phyloP scores from a whole-genome alignment of 2,329 filamentous ascomycete genomes.

The Penicillium fuscoglaucum region DNA sequence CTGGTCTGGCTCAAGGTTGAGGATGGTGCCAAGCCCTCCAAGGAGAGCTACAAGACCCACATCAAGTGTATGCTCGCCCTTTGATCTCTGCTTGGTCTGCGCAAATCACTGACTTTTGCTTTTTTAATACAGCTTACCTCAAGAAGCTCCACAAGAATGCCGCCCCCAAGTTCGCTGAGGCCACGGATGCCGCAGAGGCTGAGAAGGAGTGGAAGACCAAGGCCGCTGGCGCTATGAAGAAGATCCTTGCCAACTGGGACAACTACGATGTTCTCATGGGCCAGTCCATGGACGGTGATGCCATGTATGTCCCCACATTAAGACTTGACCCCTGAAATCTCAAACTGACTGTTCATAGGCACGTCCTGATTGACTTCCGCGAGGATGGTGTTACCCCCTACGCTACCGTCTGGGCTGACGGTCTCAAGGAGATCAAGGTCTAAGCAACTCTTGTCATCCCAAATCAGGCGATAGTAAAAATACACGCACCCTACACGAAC shows the following conservation, averaged over 20 bases:
- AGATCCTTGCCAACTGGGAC: conserved; percentile 86
- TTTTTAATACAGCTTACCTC: conserved; percentile 69
- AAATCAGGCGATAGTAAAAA: conserved; percentile 15
- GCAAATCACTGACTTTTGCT: background rate
- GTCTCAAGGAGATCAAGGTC: conserved; percentile 85
- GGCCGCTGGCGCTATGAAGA: conserved; percentile 74
- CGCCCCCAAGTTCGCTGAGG: conserved; percentile 65
- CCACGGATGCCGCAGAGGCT: conserved; percentile 48
- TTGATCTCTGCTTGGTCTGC: conserved; percentile 5
- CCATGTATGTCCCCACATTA: conserved; percentile 67
- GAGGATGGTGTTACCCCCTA: conserved; percentile 92
- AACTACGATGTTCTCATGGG: conserved; percentile 94
- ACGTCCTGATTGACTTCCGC: conserved; percentile 94
- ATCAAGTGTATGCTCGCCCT: conserved; percentile 69
- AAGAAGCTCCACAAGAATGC: conserved; percentile 78
- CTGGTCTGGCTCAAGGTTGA: conserved; percentile 60
- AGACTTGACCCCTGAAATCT: too few relatives aligned
- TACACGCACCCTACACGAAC: conserved; percentile 26
- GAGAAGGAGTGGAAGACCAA: conserved; percentile 67
- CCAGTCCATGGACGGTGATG: conserved; percentile 88
- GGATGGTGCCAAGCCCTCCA: conserved; percentile 57
- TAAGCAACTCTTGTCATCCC: conserved; percentile 49
- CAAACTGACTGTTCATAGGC: conserved; percentile 51
- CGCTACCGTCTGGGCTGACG: conserved; percentile 93
- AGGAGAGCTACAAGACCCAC: conserved; percentile 80